Base-by-base conservation (phyloP, 768 basidiomycete species). In the Boletus tomentosulus region DNA sequence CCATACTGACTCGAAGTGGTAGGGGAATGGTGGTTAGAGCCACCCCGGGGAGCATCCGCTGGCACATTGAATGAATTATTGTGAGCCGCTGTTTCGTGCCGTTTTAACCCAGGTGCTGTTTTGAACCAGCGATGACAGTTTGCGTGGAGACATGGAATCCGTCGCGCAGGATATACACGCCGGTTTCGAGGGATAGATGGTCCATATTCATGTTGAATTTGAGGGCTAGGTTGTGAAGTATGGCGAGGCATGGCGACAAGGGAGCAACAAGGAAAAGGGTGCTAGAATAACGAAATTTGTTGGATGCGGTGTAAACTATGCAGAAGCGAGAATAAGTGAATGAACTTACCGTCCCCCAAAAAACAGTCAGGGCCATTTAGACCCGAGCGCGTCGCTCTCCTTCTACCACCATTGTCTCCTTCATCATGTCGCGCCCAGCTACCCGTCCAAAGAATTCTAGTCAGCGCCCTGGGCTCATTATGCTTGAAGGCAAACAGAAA, bases 41-140 rank as follows among this genome's bases (percentile, higher is more conserved):
- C 19, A 19, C 19, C 19, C 13, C 15, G 37, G 3, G 37, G 15
- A 19, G n/a, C 6, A 24, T 11, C n/a, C 22, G 19, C 7, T 6
- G 22, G 9, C 7, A 30, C 15, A 12, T 44, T 24, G 11, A 45
- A 51, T 25, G 43, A 25, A 35, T 25, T 45, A 11, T 28, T 51
- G 33, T 51, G 50, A 11, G 24, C 15, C 0, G 50, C 31, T 6
- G 34, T 37, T 16, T 45, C 13, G 13, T 51, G 50, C 22, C 37
- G 43, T 45, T 51, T 51, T 7, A 51, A 31, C 9, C 50, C 50
- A 8, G 43, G 24, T 11, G 16, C 16, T 10, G 43, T 45, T 37
- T 51, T 51, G 50, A 51, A 51, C 50, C 50, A 51, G 12, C 11
- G 34, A 30, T 37, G 22, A 25, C 50, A 51, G 34, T 25, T 51